Base-by-base conservation (phyloP, 306 rosid genomes). In the Acacia crassicarpa region DNA sequence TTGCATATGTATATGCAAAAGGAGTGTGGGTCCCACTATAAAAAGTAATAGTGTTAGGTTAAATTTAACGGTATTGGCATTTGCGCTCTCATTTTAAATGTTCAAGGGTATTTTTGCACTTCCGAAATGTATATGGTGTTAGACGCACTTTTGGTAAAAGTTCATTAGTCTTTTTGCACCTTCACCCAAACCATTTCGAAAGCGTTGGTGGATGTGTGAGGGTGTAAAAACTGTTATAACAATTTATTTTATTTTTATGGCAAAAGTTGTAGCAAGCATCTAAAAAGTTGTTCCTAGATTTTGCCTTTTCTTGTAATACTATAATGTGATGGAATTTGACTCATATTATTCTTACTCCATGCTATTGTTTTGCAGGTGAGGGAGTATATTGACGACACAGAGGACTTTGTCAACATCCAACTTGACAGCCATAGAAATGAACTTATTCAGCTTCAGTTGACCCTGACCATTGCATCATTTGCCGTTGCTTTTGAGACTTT, bases 381-480 rank as follows among this genome's bases (percentile, higher is more conserved):
- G 65, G 98, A 96, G 85, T 96, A 96, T 86, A 93, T 96, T 14
- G 99, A 93, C 67, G 98, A 93, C 88, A 96, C 99, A 15, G 99
- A 96, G 84, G 99, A 96, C 80, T 96, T 93, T 15, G 97, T 95
- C 69, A 95, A 93, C 83, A 95, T 95, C 79, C 98, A 95, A 85
- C 99, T 96, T 44, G 98, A 96, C 87, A 96, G 92, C 89, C 99
- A 96, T 41, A 83, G 97, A 83, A 96, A 96, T 17, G 98, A 96
- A 83, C 98, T 96, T 81, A 96, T 96, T 89, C 98, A 96, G 86
- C 97, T 93, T 75, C 98, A 96, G 82, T 87, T 96, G 92, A 93
- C 91, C 38, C 73, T 93, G 90, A 92, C 98, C 30, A 96, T 93
- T 78, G 99, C 97, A 74, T 90, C 97, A 72, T 93, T 96, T 87